Percentiles rank a stretch among this genome's conserved stretches.
Conservation (phyloP, 306 rosid species). For the Psophocarpus tetragonolobus region DNA sequence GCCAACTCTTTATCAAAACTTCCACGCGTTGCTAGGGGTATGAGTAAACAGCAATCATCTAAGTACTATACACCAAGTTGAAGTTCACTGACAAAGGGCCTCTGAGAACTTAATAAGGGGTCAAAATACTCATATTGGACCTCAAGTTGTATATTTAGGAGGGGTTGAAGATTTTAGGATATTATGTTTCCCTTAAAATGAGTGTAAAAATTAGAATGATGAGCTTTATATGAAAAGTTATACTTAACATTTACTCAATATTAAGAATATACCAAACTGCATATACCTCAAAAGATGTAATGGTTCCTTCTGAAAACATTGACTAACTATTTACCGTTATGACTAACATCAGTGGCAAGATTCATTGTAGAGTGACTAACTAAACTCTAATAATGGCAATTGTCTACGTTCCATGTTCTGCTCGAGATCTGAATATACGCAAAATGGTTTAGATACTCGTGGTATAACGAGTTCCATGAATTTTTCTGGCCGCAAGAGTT, state of each 20-base stretch:
- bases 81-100: slow-evolving; percentile 10
- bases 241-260: not conserved
- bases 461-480: not conserved
- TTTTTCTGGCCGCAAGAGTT: not conserved
- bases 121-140: not conserved
- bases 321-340: slow-evolving; percentile 13
- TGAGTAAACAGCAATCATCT: slow-evolving; percentile 39
- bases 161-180: slow-evolving; percentile 12
- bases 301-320: slow-evolving; percentile 7
- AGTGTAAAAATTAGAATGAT: slow-evolving; percentile 4
- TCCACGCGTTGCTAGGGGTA: slow-evolving; percentile 37
- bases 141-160: slow-evolving; percentile 22
- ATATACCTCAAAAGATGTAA: slow-evolving; percentile 17
- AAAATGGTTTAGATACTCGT: not conserved
- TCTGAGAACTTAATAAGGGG: slow-evolving; percentile 4
- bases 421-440: not conserved
- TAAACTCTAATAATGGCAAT: not conserved
- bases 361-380: slow-evolving; percentile 7
- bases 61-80: slow-evolving; percentile 35
- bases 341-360: slow-evolving; percentile 18
- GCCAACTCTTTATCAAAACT: slow-evolving; percentile 48
- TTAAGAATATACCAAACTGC: slow-evolving; percentile 17
- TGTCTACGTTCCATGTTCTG: slow-evolving; percentile 10
- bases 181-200: not conserved
- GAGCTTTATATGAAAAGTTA: not conserved